phyloP scores from a whole-genome alignment of 2,329 filamentous ascomycete genomes.

The Xylariomycetidae sp. region DNA sequence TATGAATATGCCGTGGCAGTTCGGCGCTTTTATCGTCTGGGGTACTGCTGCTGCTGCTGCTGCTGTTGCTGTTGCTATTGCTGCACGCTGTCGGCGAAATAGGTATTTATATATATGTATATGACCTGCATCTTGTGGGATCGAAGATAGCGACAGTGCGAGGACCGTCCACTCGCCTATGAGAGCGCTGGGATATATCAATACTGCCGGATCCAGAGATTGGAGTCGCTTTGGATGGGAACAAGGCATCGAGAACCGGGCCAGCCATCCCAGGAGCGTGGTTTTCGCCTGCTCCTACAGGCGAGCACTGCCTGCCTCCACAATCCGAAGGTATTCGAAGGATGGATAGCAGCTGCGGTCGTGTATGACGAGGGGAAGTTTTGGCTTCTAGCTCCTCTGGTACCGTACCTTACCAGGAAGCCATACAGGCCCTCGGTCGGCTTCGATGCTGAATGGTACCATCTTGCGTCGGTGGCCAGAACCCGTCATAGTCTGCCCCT shows the following conservation, averaged over 20 bases:
- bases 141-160: slow-evolving; percentile 10
- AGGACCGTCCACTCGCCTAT: slow-evolving; percentile 12
- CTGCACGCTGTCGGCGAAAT: slow-evolving; percentile 20
- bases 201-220: slow-evolving; percentile 21
- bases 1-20: slow-evolving; percentile 8
- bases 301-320: too few relatives aligned
- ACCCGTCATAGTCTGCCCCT: too few relatives aligned
- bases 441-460: not conserved
- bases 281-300: too few relatives aligned
- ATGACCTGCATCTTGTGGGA: slow-evolving; percentile 17
- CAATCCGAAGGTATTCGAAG: too few relatives aligned
- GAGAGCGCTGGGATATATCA: slow-evolving; percentile 15
- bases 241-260: not conserved
- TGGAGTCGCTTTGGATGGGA: too few relatives aligned
- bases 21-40: slow-evolving; percentile 6
- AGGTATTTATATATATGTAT: slow-evolving; percentile 5
- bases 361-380: too few relatives aligned
- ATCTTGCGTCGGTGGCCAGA: too few relatives aligned
- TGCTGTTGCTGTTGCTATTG: slow-evolving; percentile 8
- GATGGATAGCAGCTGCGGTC: too few relatives aligned
- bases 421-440: not conserved
- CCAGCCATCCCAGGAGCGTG: too few relatives aligned
- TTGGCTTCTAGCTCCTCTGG: too few relatives aligned
- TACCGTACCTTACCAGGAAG: too few relatives aligned
- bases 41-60: too few relatives aligned